These are phyloP conservation scores for Juglanconis juglandina DNA, from an alignment of 2,329 filamentous ascomycete species.

Conservation along the genomic window DNA sequence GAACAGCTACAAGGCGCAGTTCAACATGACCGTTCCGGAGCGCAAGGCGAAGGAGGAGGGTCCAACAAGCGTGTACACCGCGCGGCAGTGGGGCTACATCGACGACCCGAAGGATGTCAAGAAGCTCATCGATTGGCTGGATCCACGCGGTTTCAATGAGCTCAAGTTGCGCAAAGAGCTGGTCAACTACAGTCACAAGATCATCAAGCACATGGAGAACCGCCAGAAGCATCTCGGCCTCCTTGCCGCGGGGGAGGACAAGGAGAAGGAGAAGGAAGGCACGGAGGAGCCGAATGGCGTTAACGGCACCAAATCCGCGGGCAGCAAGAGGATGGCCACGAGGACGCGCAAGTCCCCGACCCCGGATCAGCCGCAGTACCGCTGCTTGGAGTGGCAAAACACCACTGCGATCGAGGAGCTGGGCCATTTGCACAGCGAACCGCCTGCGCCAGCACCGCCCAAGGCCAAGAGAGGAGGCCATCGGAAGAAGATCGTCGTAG, in stretches of 20 bases:
- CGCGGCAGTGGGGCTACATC: slow-evolving; percentile 87
- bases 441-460: slow-evolving; percentile 48
- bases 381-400: slow-evolving; percentile 55
- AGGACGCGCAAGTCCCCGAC: slow-evolving; percentile 46
- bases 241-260: slow-evolving; percentile 36
- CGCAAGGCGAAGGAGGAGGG: slow-evolving; percentile 86
- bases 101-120: slow-evolving; percentile 77
- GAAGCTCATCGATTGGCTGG: slow-evolving; percentile 80
- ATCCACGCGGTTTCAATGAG: slow-evolving; percentile 82
- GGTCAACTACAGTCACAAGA: slow-evolving; percentile 69
- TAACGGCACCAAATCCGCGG: slow-evolving; percentile 7
- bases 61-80: slow-evolving; percentile 69
- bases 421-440: slow-evolving; percentile 55
- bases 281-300: slow-evolving; percentile 24
- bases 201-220: slow-evolving; percentile 74
- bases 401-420: slow-evolving; percentile 54
- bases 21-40: slow-evolving; percentile 79
- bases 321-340: slow-evolving; percentile 41
- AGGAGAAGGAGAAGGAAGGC: slow-evolving; percentile 33
- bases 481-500: slow-evolving; percentile 43
- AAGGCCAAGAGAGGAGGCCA: slow-evolving; percentile 45
- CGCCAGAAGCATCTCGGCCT: slow-evolving; percentile 68
- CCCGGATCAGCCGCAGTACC: slow-evolving; percentile 42
- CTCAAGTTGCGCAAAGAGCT: slow-evolving; percentile 85
- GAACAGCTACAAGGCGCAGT: slow-evolving; percentile 71